Percentiles rank a stretch among this genome's conserved stretches.
These are phyloP conservation scores for Pugionium dolabratum DNA, from an alignment of 345 rosid species.

Conservation along the genomic window DNA sequence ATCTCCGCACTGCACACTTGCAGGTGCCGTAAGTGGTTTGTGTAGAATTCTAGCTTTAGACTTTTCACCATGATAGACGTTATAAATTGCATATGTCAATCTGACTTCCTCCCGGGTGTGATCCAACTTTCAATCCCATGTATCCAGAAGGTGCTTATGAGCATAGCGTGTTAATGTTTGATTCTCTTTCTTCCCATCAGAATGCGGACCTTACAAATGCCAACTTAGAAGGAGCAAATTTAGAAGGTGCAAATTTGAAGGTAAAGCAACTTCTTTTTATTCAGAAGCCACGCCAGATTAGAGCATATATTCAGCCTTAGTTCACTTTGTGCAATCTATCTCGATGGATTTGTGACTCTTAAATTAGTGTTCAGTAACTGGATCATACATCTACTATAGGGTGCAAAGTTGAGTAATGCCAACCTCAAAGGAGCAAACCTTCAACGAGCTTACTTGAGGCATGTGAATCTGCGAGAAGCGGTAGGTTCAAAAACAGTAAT, in stretches of 20 bases:
- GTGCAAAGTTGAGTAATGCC: constrained; percentile 83
- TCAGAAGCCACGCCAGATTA: neutral
- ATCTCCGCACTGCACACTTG: constrained; percentile 86
- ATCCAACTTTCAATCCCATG: neutral
- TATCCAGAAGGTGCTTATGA: neutral
- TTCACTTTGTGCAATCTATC: neutral
- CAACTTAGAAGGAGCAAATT: constrained; percentile 89
- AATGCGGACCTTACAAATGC: constrained; percentile 91
- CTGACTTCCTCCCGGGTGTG: neutral
- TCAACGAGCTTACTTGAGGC: constrained; percentile 83
- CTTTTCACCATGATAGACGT: constrained; percentile 8
- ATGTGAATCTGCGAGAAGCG: constrained; percentile 80
- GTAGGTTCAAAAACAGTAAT: constrained; percentile 49
- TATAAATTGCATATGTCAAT: constrained; percentile 8
- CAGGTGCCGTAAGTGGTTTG: constrained; percentile 55
- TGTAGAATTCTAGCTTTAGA: constrained; percentile 8
- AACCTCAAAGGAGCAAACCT: constrained; percentile 90
- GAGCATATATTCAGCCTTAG: neutral
- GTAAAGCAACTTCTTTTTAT: constrained; percentile 39
- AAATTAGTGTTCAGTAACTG: neutral
- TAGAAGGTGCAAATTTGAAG: constrained; percentile 96
- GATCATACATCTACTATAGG: constrained; percentile 48
- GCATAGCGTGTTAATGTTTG: constrained; percentile 15
- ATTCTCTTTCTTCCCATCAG: constrained; percentile 45
- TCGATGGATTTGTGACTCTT: neutral